Evolutionary conservation across 305 asterid genomes (phyloP).

Genomic region (Euphrasia arctica): DNA sequence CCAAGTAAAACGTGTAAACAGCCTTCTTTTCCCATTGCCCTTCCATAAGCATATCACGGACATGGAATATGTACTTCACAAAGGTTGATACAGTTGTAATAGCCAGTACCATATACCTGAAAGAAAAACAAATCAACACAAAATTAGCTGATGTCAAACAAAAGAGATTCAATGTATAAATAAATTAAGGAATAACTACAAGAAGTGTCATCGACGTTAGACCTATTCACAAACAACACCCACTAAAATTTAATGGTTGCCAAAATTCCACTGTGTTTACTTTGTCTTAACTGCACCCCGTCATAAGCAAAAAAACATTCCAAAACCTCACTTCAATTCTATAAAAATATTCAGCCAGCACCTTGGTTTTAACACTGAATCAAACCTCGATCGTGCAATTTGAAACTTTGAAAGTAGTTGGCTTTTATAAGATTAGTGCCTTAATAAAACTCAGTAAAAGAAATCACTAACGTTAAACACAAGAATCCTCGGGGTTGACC

Average conservation of each 20-base stretch:
- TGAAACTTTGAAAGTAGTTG: neutral
- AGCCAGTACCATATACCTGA: conserved; percentile 85
- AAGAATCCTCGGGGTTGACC: too few relatives aligned
- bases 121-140: conserved; percentile 19
- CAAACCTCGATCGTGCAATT: neutral
- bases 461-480: too few relatives aligned
- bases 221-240: neutral
- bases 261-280: too few relatives aligned
- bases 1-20: conserved; percentile 91
- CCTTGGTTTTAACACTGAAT: neutral
- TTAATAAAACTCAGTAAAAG: too few relatives aligned
- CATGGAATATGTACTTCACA: conserved; percentile 77
- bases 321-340: too few relatives aligned
- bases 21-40: conserved; percentile 98
- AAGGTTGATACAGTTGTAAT: conserved; percentile 78
- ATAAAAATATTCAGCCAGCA: too few relatives aligned
- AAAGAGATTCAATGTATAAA: conserved; percentile 7
- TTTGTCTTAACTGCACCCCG: too few relatives aligned
- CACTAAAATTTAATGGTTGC: too few relatives aligned
- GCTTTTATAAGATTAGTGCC: neutral
- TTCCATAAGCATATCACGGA: conserved; percentile 89
- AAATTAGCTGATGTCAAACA: neutral
- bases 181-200: neutral
- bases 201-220: neutral
- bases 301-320: too few relatives aligned